Conservation (phyloP, 352 stramenopile genomes). For the Pythium coloratum region DNA sequence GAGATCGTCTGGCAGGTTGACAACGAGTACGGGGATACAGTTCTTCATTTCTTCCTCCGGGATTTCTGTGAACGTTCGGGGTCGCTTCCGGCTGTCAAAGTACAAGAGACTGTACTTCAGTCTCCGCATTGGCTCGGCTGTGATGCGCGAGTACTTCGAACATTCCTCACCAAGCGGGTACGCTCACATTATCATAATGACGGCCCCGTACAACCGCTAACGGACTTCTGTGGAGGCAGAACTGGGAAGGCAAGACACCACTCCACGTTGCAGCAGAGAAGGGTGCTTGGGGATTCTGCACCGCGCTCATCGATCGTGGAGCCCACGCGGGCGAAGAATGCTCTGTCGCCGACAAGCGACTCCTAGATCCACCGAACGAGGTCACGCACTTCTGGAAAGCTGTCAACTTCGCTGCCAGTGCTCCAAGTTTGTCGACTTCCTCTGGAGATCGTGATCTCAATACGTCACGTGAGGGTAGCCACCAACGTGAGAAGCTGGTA, state of each 20-base stretch:
- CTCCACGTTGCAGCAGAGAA: conserved; percentile 49
- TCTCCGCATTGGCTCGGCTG: conserved; percentile 38
- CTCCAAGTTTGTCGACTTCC: neutral
- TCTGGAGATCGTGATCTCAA: neutral
- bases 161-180: conserved; percentile 44
- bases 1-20: conserved; percentile 42
- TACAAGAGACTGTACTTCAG: conserved; percentile 32
- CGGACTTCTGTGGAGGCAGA: conserved; percentile 23
- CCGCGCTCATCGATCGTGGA: conserved; percentile 43
- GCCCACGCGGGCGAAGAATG: conserved; percentile 40
- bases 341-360: conserved; percentile 37
- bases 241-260: conserved; percentile 56
- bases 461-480: conserved; percentile 15
- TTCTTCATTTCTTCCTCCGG: conserved; percentile 52
- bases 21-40: conserved; percentile 41
- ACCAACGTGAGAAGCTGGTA: conserved; percentile 35
- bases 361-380: conserved; percentile 40
- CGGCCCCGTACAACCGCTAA: neutral
- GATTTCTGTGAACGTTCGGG: conserved; percentile 32
- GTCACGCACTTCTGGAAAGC: conserved; percentile 43
- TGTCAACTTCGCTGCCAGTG: conserved; percentile 43
- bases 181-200: neutral
- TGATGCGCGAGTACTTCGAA: conserved; percentile 31
- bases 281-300: conserved; percentile 43
- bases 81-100: conserved; percentile 35